Conservation (phyloP, 1,284 basidiomycete genomes). For the Heterobasidion annosum region DNA sequence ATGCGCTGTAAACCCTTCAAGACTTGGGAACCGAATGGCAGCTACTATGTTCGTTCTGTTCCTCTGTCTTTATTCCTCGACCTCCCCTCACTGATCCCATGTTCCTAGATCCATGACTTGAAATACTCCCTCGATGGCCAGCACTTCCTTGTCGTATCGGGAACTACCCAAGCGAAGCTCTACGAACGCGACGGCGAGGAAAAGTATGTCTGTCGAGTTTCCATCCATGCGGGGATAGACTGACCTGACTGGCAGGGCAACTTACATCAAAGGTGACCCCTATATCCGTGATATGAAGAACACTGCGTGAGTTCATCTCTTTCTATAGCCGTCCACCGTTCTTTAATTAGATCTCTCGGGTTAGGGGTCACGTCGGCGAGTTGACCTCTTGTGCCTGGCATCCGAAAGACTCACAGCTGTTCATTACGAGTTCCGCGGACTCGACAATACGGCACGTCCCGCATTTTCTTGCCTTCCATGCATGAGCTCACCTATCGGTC, state of each 20-base stretch:
- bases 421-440: slow-evolving; percentile 92
- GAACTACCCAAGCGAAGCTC: slow-evolving; percentile 81
- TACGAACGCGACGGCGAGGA: slow-evolving; percentile 89
- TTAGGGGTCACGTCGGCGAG: slow-evolving; percentile 91
- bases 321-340: slow-evolving; percentile 1
- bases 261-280: slow-evolving; percentile 91
- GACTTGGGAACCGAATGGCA: slow-evolving; percentile 89
- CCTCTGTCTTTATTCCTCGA: slow-evolving; percentile 1
- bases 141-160: slow-evolving; percentile 80
- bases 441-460: slow-evolving; percentile 77
- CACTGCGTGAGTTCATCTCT: slow-evolving; percentile 57
- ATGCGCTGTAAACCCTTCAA: slow-evolving; percentile 86
- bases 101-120: slow-evolving; percentile 72
- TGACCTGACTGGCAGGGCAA: slow-evolving; percentile 57
- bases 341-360: slow-evolving; percentile 4
- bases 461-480: slow-evolving; percentile 2
- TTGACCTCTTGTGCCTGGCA: slow-evolving; percentile 89
- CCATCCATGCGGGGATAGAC: slow-evolving; percentile 23
- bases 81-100: slow-evolving; percentile 1
- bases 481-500: not conserved
- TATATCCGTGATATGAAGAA: slow-evolving; percentile 99
- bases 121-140: slow-evolving; percentile 85
- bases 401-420: slow-evolving; percentile 73
- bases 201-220: slow-evolving; percentile 45
- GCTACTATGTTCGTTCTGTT: slow-evolving; percentile 70